Evolutionary conservation across 805 yeast genomes (phyloP).

Genomic region (Candida berthetii): DNA sequence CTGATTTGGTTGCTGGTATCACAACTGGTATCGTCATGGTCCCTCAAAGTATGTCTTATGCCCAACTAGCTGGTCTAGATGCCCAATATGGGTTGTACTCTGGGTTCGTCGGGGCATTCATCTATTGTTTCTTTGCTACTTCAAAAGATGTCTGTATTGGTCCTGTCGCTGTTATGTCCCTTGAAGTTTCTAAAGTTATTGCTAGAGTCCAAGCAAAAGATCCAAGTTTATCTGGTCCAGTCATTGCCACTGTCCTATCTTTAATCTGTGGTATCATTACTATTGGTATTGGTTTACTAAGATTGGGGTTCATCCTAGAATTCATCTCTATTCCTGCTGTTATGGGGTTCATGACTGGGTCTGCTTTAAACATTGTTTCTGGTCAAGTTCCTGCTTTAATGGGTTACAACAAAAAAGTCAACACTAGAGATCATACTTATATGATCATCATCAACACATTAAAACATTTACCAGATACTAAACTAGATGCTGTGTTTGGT

Average conservation of each 20-base stretch:
- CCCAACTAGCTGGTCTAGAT: constrained; percentile 73
- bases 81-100: constrained; percentile 89
- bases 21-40: constrained; percentile 92
- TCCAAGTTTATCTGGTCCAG: constrained; percentile 48
- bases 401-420: constrained; percentile 64
- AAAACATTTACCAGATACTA: constrained; percentile 63
- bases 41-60: constrained; percentile 96
- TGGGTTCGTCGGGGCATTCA: constrained; percentile 84
- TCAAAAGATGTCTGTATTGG: constrained; percentile 95
- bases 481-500: constrained; percentile 86
- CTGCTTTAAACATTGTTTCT: constrained; percentile 73
- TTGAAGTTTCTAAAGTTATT: constrained; percentile 76
- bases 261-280: constrained; percentile 84
- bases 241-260: constrained; percentile 75
- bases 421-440: constrained; percentile 70
- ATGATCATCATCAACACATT: constrained; percentile 63
- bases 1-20: constrained; percentile 86
- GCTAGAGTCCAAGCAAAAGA: constrained; percentile 50
- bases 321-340: constrained; percentile 89
- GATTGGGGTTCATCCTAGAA: constrained; percentile 86
- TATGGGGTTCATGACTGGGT: constrained; percentile 92
- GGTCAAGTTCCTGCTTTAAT: constrained; percentile 87
- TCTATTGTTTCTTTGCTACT: constrained; percentile 88
- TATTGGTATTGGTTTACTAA: constrained; percentile 70
- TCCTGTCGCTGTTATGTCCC: constrained; percentile 94